Evolutionary conservation across 805 yeast species (phyloP), one percentile per base, ranked within the genome.

Genomic region (Barnettozyma californica): DNA sequence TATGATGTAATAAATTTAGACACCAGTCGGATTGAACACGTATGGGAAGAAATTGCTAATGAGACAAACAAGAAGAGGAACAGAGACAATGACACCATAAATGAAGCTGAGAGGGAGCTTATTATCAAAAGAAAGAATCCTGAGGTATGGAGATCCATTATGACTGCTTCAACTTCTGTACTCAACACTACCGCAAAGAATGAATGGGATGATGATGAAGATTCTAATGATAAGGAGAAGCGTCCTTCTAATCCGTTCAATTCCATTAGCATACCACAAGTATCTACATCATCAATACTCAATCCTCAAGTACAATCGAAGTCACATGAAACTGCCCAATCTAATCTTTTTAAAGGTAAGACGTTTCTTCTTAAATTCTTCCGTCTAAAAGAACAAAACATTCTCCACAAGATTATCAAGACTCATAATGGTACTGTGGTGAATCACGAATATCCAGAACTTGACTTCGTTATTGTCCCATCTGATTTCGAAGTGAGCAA

Each of bases 301-400:
- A 39, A 47, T 31, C 43, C 36, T n/a, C 33, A 9, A 41, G 20
- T 2, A 9, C 25, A 9, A n/a, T 19, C 27, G 8, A 11, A 26
- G n/a, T 35, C 38, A 35, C 20, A 18, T 35, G 44, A 20, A 18
- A 19, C 25, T 23, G 13, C 35, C 3, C 21, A 43, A 8, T 56
- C 62, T 10, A 50, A 43, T 9, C 13, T 83, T 4, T 78, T 83
- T 50, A 41, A 55, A 13, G 74, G 71, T 1, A 61, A 68, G 46
- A 57, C 60, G 9, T 81, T 84, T 56, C 53, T 66, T 10, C 58
- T 76, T 9, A 58, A 63, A 14, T 78, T 74, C 19, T 83, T 72
- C 51, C 63, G 66, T 9, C 50, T 58, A 1, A 60, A 63, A 8
- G 75, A 80, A 57, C 50, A 53, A 4, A 43, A 58, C 1, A 67